Evolutionary conservation across 768 basidiomycete genomes (phyloP).

Genomic region (Psilocybe azurescens): DNA sequence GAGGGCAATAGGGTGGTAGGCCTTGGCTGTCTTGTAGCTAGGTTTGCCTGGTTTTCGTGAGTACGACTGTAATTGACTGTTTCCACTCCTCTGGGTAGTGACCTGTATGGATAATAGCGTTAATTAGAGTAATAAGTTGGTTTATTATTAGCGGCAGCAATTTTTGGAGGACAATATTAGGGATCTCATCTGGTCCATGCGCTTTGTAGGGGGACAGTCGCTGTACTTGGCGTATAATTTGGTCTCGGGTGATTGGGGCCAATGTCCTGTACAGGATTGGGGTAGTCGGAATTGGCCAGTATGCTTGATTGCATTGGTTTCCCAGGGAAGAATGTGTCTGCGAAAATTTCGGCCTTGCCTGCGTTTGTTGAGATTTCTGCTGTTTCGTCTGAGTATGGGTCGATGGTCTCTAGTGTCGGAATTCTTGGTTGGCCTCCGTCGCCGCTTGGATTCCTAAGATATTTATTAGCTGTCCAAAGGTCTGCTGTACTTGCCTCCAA

Average conservation of each 20-base stretch:
- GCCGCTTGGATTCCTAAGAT: slow-evolving; percentile 15
- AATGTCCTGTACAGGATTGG: slow-evolving; percentile 6
- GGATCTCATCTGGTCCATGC: slow-evolving; percentile 30
- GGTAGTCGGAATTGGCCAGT: slow-evolving; percentile 7
- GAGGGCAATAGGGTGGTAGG: no score
- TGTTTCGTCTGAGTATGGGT: slow-evolving; percentile 20
- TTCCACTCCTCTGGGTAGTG: no score
- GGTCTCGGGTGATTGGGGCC: slow-evolving; percentile 5
- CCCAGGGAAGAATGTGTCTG: slow-evolving; percentile 18
- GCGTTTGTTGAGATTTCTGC: slow-evolving; percentile 9
- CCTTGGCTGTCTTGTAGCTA: no score
- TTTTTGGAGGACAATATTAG: slow-evolving; percentile 28
- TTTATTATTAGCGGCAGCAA: slow-evolving; percentile 12
- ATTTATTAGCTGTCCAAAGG: slow-evolving; percentile 27
- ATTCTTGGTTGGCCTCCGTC: slow-evolving; percentile 28
- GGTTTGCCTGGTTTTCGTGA: no score
- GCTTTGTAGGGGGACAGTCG: slow-evolving; percentile 21
- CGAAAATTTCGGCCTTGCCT: slow-evolving; percentile 12
- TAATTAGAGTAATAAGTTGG: slow-evolving; percentile 22
- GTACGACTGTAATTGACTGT: no score
- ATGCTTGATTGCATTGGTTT: background rate
- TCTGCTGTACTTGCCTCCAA: slow-evolving; percentile 8
- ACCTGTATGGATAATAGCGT: slow-evolving; percentile 33
- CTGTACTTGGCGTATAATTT: slow-evolving; percentile 3
- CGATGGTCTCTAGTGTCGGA: slow-evolving; percentile 21